A percentile compares a stretch with the other conserved stretches of the same genome.
phyloP scores from a whole-genome alignment of 2,329 filamentous ascomycete species.

The Colletotrichum neosansevieriae region DNA sequence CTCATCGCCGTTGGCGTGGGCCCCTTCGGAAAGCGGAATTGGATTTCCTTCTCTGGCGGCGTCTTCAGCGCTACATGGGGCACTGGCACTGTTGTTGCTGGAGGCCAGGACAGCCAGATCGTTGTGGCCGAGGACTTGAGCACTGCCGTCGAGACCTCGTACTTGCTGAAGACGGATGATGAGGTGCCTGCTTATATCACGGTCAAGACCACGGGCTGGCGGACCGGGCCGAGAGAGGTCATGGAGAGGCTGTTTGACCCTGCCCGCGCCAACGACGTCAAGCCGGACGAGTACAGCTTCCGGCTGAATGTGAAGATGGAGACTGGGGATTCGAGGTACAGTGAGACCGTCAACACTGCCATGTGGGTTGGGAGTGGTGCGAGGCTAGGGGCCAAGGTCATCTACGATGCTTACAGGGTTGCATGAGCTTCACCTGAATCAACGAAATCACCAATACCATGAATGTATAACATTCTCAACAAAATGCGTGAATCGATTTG shows the following conservation, averaged over 20 bases:
- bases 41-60: constrained; percentile 61
- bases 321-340: constrained; percentile 62
- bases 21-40: constrained; percentile 59
- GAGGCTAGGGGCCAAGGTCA: constrained; percentile 45
- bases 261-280: constrained; percentile 53
- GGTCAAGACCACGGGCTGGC: constrained; percentile 57
- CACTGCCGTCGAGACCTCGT: constrained; percentile 59
- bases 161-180: constrained; percentile 62
- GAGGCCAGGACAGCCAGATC: constrained; percentile 53
- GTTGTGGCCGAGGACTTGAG: constrained; percentile 46
- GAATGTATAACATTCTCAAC: too few relatives aligned
- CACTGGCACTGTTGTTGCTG: constrained; percentile 57
- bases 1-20: constrained; percentile 56
- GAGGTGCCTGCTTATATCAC: constrained; percentile 54
- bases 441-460: background rate
- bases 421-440: background rate
- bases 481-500: too few relatives aligned
- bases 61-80: constrained; percentile 63
- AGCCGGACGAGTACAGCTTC: constrained; percentile 60
- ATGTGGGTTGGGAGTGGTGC: constrained; percentile 64
- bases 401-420: constrained; percentile 40
- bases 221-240: constrained; percentile 59
- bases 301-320: constrained; percentile 63
- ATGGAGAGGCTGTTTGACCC: constrained; percentile 56
- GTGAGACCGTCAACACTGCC: constrained; percentile 61